Evolutionary conservation across 208 protist species (phyloP).

Genomic region (Acanthamoeba rhysodes): DNA sequence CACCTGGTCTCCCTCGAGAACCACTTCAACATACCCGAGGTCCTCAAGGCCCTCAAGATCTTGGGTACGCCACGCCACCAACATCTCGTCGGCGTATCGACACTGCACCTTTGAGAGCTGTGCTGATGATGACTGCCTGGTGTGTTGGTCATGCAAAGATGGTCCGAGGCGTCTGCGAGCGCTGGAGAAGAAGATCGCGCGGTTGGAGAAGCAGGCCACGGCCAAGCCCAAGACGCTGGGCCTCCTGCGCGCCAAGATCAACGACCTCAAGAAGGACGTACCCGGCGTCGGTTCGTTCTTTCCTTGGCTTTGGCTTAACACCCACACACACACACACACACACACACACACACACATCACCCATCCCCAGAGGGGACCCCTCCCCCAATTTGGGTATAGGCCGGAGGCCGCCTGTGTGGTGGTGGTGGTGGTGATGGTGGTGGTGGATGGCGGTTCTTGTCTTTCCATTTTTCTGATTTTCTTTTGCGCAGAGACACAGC

Average conservation of each 20-base stretch:
- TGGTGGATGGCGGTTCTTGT: too few species aligned
- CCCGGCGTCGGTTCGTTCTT: conserved; percentile 31
- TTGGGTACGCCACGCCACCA: not conserved
- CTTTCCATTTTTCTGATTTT: not conserved
- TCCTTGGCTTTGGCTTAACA: not conserved
- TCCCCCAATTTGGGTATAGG: too few species aligned
- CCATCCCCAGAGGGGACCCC: too few species aligned
- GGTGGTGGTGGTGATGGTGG: too few species aligned
- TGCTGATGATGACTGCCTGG: not conserved
- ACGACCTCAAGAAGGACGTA: conserved; percentile 71
- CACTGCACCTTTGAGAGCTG: too few species aligned
- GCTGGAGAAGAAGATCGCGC: conserved; percentile 64
- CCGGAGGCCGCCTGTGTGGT: too few species aligned
- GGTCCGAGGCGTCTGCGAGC: conserved; percentile 26
- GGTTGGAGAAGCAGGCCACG: conserved; percentile 70
- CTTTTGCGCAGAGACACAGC: not conserved
- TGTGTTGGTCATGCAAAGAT: not conserved
- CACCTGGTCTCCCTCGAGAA: conserved; percentile 66
- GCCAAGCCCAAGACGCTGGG: conserved; percentile 59
- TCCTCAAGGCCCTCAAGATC: conserved; percentile 75
- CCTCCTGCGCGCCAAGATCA: conserved; percentile 65
- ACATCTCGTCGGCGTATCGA: too few species aligned
- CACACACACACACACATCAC: too few species aligned
- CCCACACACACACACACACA: too few species aligned
- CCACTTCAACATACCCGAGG: conserved; percentile 61